Evolutionary conservation across 106 monocot genomes (phyloP), one percentile per base, ranked within the genome.

Genomic region (Amphibolis antarctica): DNA sequence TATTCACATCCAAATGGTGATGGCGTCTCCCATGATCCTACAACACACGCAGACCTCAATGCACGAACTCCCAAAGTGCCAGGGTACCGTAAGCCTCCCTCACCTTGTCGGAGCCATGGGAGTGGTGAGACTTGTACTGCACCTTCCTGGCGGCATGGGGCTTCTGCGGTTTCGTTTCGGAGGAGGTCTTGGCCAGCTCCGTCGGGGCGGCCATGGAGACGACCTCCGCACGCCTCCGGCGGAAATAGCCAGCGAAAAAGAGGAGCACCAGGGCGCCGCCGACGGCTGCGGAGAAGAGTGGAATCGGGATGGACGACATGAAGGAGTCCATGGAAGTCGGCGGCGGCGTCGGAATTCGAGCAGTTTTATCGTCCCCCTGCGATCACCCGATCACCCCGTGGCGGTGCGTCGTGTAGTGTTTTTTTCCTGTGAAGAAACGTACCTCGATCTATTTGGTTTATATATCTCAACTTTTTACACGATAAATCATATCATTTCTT

Each of bases 181-280:
- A 28, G 2, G 53, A 29, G 26, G 53, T 22, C 12, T 76, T 28
- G 4, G 22, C 26, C 36, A 28, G 60, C 1, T 65, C 36, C 0
- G 58, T 46, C 11, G 70, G 46, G 1, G 69, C 23, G 1, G 42
- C 21, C 60, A 90, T 78, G 31, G 83, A 67, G 28, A 67, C 65
- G 75, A 93, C 74, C 54, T 86, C 96, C 24, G 86, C 78, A 15
- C 82, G 64, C 72, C 84, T 83, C 52, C 82, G 79, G 66, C 86
- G 90, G 78, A 98, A 81, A 78, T 90, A 90, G 28, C 84, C 80
- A n/a, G 90, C 82, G 64, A 98, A 67, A 74, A 98, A 64, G 74
- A 86, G 65, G 53, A 89, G 79, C 21, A 71, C 72, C 47, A 98
- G 71, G 47, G 68, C 80, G 48, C 67, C 86, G 46, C 82, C 86